These are phyloP conservation scores for Jackrogersella multiformis DNA, from an alignment of 495 filamentous ascomycete species.

Conservation along the genomic window DNA sequence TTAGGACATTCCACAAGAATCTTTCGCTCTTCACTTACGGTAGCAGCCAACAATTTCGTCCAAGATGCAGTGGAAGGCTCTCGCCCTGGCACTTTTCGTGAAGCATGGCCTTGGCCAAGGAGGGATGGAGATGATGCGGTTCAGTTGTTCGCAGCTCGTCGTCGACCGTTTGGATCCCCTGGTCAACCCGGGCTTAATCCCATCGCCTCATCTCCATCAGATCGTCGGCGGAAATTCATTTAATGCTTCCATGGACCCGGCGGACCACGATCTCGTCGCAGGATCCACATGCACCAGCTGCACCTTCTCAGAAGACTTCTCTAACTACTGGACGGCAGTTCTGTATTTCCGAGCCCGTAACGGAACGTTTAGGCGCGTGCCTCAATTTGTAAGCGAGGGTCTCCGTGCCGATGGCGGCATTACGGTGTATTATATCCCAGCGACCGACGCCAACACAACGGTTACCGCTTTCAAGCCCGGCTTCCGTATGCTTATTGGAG, in stretches of 20 bases:
- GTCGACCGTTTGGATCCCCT: constrained; percentile 73
- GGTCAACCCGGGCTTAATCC: constrained; percentile 63
- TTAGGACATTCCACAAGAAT: constrained; percentile 26
- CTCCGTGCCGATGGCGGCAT: constrained; percentile 50
- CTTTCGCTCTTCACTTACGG: constrained; percentile 27
- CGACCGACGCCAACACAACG: constrained; percentile 31
- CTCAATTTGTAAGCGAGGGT: constrained; percentile 49
- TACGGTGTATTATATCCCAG: constrained; percentile 55
- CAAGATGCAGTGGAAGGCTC: constrained; percentile 52
- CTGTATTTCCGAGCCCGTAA: constrained; percentile 55
- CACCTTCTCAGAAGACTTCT: constrained; percentile 50
- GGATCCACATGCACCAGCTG: constrained; percentile 49
- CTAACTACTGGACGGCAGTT: constrained; percentile 55
- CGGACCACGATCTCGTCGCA: constrained; percentile 39
- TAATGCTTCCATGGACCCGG: constrained; percentile 47
- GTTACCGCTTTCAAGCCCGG: constrained; percentile 71
- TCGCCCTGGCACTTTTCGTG: constrained; percentile 48
- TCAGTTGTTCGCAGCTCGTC: constrained; percentile 54
- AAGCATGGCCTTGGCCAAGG: constrained; percentile 45
- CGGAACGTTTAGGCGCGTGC: constrained; percentile 54
- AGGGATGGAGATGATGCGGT: constrained; percentile 48
- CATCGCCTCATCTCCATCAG: constrained; percentile 53
- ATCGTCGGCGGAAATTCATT: constrained; percentile 54
- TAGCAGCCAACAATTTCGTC: constrained; percentile 32
- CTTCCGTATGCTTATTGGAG: constrained; percentile 76